These are phyloP conservation scores for Malus sylvestris DNA, from an alignment of 306 rosid species.

Conservation along the genomic window DNA sequence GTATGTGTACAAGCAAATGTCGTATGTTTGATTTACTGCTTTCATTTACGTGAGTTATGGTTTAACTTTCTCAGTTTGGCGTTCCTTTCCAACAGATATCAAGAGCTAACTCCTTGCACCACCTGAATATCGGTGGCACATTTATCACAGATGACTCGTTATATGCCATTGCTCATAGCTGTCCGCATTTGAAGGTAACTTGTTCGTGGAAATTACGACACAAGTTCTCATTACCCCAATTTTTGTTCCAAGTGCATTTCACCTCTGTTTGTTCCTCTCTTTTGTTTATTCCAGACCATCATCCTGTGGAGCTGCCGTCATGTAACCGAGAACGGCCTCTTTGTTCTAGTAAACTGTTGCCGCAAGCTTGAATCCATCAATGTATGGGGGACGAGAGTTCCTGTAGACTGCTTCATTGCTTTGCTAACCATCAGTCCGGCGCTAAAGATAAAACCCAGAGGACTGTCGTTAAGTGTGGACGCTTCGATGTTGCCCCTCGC, in stretches of 20 bases:
- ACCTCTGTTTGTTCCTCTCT: background rate
- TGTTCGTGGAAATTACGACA: constrained; percentile 3
- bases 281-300: constrained; percentile 45
- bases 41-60: background rate
- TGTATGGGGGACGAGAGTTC: constrained; percentile 86
- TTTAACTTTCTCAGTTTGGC: background rate
- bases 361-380: constrained; percentile 67
- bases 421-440: constrained; percentile 49
- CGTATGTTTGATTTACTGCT: background rate
- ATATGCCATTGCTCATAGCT: constrained; percentile 53
- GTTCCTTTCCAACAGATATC: constrained; percentile 51
- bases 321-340: constrained; percentile 69
- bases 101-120: constrained; percentile 56
- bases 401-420: constrained; percentile 50
- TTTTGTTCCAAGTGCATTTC: background rate
- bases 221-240: background rate
- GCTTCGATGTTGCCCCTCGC: constrained; percentile 15
- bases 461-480: constrained; percentile 16
- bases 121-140: constrained; percentile 86
- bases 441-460: constrained; percentile 56
- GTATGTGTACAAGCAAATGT: constrained; percentile 22
- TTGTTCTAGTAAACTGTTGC: constrained; percentile 60
- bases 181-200: constrained; percentile 71
- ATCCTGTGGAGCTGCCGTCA: constrained; percentile 94
- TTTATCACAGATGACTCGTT: constrained; percentile 86